Conservation (phyloP, 1,139 yeast species). For the Suhomyces taliae region DNA sequence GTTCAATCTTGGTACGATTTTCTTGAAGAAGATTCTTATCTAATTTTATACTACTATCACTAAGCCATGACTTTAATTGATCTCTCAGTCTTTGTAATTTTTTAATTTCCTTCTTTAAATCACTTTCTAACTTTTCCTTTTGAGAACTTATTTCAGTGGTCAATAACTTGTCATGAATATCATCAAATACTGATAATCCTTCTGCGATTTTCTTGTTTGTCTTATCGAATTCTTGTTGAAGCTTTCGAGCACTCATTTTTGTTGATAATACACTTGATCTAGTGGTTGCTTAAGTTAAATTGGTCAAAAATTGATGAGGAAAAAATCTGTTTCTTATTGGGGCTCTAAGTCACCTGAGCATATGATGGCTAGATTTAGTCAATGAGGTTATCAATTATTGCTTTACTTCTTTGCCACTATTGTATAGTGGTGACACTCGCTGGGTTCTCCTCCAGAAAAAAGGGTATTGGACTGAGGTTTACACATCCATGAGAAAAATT, state of each 20-base stretch:
- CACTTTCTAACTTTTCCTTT: slow-evolving; percentile 91
- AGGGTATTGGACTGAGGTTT: not conserved
- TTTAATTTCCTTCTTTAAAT: slow-evolving; percentile 92
- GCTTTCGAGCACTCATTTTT: slow-evolving; percentile 47
- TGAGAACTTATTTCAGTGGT: slow-evolving; percentile 83
- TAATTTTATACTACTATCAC: slow-evolving; percentile 90
- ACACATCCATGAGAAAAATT: not conserved
- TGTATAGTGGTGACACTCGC: not conserved
- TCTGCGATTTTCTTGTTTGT: slow-evolving; percentile 92
- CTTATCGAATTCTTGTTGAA: slow-evolving; percentile 84
- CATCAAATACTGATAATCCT: slow-evolving; percentile 88
- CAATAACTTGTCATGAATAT: slow-evolving; percentile 81
- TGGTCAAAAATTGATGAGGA: not conserved
- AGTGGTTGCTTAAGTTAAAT: not conserved
- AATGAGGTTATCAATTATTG: not conserved
- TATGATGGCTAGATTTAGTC: not conserved
- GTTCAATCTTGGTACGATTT: slow-evolving; percentile 79
- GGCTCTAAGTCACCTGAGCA: not conserved
- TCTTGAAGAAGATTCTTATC: slow-evolving; percentile 74
- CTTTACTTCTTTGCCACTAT: not conserved
- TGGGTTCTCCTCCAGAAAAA: not conserved
- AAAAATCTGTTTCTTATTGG: not conserved
- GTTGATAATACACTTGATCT: slow-evolving; percentile 1
- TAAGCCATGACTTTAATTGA: slow-evolving; percentile 93
- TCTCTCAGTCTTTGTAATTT: slow-evolving; percentile 92